phyloP scores from a whole-genome alignment of 371 early-diverging fungal species.

The Apophysomyces variabilis region DNA sequence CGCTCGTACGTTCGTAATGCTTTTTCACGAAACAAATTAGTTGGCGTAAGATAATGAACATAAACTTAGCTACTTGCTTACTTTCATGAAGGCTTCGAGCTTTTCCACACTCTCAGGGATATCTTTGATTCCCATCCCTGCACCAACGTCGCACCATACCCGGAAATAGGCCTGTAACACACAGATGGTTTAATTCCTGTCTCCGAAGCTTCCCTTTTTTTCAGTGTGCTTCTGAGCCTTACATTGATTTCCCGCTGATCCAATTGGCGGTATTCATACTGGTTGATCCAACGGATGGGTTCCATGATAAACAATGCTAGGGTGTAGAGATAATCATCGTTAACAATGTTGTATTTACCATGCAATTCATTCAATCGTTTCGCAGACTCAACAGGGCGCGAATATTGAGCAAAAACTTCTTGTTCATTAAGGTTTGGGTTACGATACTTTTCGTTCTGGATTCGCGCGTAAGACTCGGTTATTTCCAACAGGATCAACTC shows the following conservation, averaged over 20 bases:
- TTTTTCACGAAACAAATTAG: background rate
- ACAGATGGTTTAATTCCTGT: background rate
- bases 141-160: slow-evolving; percentile 48
- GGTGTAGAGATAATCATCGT: slow-evolving; percentile 58
- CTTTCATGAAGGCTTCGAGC: slow-evolving; percentile 39
- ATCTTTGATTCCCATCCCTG: slow-evolving; percentile 52
- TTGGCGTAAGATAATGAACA: background rate
- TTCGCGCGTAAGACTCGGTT: slow-evolving; percentile 43
- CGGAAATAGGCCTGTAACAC: slow-evolving; percentile 34
- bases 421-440: slow-evolving; percentile 4
- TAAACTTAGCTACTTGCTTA: background rate
- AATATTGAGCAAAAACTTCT: slow-evolving; percentile 31
- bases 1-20: background rate
- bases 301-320: slow-evolving; percentile 52
- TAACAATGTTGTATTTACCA: slow-evolving; percentile 49
- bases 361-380: slow-evolving; percentile 57
- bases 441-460: slow-evolving; percentile 35
- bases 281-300: slow-evolving; percentile 47
- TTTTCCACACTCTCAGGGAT: slow-evolving; percentile 54
- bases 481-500: slow-evolving; percentile 50
- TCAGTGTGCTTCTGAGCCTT: slow-evolving; percentile 6
- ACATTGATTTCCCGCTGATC: slow-evolving; percentile 54
- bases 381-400: slow-evolving; percentile 35
- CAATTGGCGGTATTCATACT: slow-evolving; percentile 51
- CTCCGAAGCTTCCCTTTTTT: background rate